Conservation (phyloP, 2,329 filamentous ascomycete genomes). For the Fusarium agapanthi region DNA sequence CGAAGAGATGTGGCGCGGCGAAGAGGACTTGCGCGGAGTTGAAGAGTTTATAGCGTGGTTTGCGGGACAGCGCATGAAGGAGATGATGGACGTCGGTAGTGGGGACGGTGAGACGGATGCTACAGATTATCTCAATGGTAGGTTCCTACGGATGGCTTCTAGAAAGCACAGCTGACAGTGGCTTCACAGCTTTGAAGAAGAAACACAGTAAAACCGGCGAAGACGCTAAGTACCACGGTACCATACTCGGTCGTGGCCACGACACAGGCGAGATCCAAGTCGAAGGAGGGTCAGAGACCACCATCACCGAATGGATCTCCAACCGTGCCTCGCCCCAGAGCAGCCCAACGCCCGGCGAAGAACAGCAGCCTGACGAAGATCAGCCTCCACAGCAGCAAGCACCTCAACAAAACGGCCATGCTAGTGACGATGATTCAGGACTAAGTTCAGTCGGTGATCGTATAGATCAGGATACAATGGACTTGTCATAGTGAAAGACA, state of each 20-base stretch:
- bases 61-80: constrained; percentile 74
- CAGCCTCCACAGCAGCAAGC: constrained; percentile 8
- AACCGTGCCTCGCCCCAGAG: constrained; percentile 38
- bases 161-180: constrained; percentile 50
- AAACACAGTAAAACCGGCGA: constrained; percentile 91
- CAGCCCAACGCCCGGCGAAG: constrained; percentile 10
- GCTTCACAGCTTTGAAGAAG: constrained; percentile 76
- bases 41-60: constrained; percentile 85
- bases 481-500: constrained; percentile 48
- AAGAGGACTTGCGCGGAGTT: constrained; percentile 82
- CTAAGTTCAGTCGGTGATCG: constrained; percentile 65
- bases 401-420: constrained; percentile 38
- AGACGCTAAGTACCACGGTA: constrained; percentile 85
- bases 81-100: constrained; percentile 83
- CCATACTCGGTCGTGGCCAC: constrained; percentile 77
- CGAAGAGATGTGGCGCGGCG: constrained; percentile 73
- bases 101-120: constrained; percentile 71
- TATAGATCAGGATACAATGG: constrained; percentile 57
- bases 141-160: constrained; percentile 28
- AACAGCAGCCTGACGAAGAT: constrained; percentile 4
- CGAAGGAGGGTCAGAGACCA: constrained; percentile 70
- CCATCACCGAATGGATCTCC: constrained; percentile 50
- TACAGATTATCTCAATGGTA: constrained; percentile 76
- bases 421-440: constrained; percentile 57
- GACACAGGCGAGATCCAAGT: constrained; percentile 79